phyloP scores from a whole-genome alignment of 2,329 filamentous ascomycete species.

The Trichocomaceae sp. region DNA sequence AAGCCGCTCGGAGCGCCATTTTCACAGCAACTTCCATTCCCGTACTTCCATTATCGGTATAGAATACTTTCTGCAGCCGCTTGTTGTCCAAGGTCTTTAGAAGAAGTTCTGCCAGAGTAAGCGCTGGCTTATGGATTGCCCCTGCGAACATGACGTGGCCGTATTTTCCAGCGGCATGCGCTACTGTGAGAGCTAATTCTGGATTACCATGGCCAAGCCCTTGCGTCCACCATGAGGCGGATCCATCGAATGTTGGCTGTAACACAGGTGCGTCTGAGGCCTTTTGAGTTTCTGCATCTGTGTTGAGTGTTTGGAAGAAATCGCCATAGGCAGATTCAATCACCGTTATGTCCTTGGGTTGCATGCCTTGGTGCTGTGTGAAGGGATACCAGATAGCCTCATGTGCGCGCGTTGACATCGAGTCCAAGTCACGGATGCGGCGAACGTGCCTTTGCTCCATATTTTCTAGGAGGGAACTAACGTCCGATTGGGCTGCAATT shows the following conservation, averaged over 20 bases:
- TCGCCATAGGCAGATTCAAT: slow-evolving; percentile 79
- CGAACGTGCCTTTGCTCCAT: slow-evolving; percentile 50
- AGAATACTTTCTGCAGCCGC: slow-evolving; percentile 66
- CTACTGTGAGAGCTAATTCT: slow-evolving; percentile 63
- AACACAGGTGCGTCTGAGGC: slow-evolving; percentile 36
- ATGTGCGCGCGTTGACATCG: slow-evolving; percentile 56
- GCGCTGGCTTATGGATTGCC: slow-evolving; percentile 69
- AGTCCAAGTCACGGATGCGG: slow-evolving; percentile 54
- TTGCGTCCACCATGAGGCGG: slow-evolving; percentile 88
- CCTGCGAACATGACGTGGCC: slow-evolving; percentile 85
- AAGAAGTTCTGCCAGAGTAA: slow-evolving; percentile 61
- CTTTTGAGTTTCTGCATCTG: slow-evolving; percentile 18
- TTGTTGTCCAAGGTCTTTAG: slow-evolving; percentile 56
- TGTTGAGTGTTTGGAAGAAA: slow-evolving; percentile 61
- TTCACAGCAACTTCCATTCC: slow-evolving; percentile 79
- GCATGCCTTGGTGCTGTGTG: slow-evolving; percentile 66
- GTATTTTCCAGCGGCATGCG: slow-evolving; percentile 75
- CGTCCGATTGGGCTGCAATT: slow-evolving; percentile 33
- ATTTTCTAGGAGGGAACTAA: slow-evolving; percentile 44
- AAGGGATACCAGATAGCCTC: slow-evolving; percentile 78
- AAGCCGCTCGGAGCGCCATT: slow-evolving; percentile 69
- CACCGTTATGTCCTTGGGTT: slow-evolving; percentile 57
- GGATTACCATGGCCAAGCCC: slow-evolving; percentile 75
- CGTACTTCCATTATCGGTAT: slow-evolving; percentile 76
- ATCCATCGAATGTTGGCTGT: slow-evolving; percentile 69